Evolutionary conservation across 2,329 filamentous ascomycete genomes (phyloP), one percentile per base, ranked within the genome.

Genomic region (Emergomyces africanus): DNA sequence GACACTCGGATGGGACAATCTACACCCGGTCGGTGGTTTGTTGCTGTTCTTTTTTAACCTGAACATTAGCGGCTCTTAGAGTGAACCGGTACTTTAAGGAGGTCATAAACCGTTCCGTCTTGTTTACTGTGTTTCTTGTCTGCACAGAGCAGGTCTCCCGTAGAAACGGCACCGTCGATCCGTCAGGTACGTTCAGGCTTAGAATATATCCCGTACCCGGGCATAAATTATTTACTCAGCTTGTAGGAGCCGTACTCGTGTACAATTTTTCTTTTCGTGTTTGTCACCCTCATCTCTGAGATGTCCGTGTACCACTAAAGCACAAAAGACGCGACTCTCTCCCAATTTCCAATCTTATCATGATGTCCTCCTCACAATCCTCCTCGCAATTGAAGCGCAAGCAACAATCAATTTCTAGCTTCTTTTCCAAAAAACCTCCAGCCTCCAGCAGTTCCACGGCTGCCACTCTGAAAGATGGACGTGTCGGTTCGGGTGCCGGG

Each of bases 401-500:
- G n/a, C 44, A 37, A 28, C 57, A 86, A 64, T 89, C 89, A 0
- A 86, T 96, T 62, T 94, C 89, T 2, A 91, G 85, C 69, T 95
- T 95, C 74, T 95, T 95, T 70, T 82, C 84, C 0, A 83, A 83
- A 15, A 85, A 81, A 60, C 62, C 73, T 1, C 64, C 69, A 1
- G 58, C 61, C 12, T 39, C 61, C 2, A 49, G 30, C 6, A n/a
- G 30, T 14, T 20, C 28, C 14, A 25, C 59, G n/a, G 28, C 15
- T 42, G 18, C 37, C 18, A 6, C 41, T 20, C 35, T 10, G 30
- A 33, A 44, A 5, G 37, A 57, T 48, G 30, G 35, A 25, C 58
- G 41, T 20, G 63, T 1, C 62, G 62, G 0, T 64, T 64, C 28
- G 59, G 57, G 33, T 25, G 49, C 42, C 61, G 54, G 15, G 53